phyloP scores from a whole-genome alignment of 2,329 filamentous ascomycete genomes.

The Fusarium domesticum region DNA sequence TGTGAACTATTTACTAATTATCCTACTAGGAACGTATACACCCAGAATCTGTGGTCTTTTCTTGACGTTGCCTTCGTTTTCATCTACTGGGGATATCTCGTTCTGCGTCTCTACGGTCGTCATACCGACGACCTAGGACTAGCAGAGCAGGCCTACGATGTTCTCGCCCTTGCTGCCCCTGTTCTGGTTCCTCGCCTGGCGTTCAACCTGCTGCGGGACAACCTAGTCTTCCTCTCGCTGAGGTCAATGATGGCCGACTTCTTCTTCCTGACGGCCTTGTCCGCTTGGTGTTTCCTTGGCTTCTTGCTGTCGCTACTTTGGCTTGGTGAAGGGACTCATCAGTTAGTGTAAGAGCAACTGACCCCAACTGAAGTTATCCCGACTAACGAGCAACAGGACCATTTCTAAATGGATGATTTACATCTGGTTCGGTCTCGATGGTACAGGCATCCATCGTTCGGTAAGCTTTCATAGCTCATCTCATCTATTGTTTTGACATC shows the following conservation, averaged over 20 bases:
- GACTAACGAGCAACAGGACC: conserved; percentile 42
- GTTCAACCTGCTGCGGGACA: conserved; percentile 80
- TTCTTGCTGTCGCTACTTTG: conserved; percentile 77
- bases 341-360: conserved; percentile 48
- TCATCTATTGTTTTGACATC: background rate
- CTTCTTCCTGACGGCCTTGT: conserved; percentile 69
- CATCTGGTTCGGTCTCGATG: conserved; percentile 89
- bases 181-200: conserved; percentile 75
- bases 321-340: conserved; percentile 65
- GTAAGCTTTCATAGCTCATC: conserved; percentile 33
- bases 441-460: conserved; percentile 58
- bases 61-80: conserved; percentile 74
- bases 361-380: background rate
- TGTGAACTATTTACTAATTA: background rate
- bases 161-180: conserved; percentile 75
- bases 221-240: conserved; percentile 77
- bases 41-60: conserved; percentile 86
- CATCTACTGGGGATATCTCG: conserved; percentile 68
- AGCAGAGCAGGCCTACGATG: conserved; percentile 68
- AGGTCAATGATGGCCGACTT: conserved; percentile 86
- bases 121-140: conserved; percentile 45
- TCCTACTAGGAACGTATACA: conserved; percentile 67
- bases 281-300: conserved; percentile 79
- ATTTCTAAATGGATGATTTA: conserved; percentile 91
- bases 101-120: conserved; percentile 65